Base-by-base conservation (phyloP, 208 protist genomes). In the Leishmania martiniquensis region DNA sequence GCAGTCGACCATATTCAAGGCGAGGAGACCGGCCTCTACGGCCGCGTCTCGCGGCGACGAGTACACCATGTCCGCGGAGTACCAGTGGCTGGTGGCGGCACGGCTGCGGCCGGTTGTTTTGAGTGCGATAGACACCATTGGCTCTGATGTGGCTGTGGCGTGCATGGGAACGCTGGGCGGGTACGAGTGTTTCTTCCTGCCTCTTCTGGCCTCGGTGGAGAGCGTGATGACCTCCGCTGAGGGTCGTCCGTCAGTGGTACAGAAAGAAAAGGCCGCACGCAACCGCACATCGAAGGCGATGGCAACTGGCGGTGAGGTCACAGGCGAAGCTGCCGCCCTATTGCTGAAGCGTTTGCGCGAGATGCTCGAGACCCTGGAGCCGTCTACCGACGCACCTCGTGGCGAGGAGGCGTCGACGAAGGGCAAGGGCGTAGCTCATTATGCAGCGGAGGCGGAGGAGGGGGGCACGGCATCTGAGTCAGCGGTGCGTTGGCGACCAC, bases 171-270 rank as follows among this genome's bases (percentile, higher is more conserved):
- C 93, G 17, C 42, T 87, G 15, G 93, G 93, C 59, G 93, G 93
- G 47, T 97, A 93, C 77, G 75, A 90, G 57, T 88, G 90, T 66
- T 75, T 97, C 49, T 95, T 95, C 72, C 81, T 89, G 15, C 93
- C 93, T 20, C 87, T 86, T 65, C 34, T 96, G 9, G 34, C 39
- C 32, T 45, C 47, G 22, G 65, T 76, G 3, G 71, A 75, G 63
- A 49, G 44, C 1, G 57, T 34, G 0, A 55, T 22, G 25, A 45
- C 60, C 45, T 17, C 51, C n/a, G 62, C 45, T 1, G 54, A 45
- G 17, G 62, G 47, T 29, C 49, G 44, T 49, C 29, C 0, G 29
- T 29, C 13, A 0, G 34, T 1, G 60, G n/a, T 47, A 20, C n/a
- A 39, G 4, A 59, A 71, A 47, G 20, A 39, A 49, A 42, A 20